Conservation (phyloP, 441 rosid species). For the Daphne laureola region DNA sequence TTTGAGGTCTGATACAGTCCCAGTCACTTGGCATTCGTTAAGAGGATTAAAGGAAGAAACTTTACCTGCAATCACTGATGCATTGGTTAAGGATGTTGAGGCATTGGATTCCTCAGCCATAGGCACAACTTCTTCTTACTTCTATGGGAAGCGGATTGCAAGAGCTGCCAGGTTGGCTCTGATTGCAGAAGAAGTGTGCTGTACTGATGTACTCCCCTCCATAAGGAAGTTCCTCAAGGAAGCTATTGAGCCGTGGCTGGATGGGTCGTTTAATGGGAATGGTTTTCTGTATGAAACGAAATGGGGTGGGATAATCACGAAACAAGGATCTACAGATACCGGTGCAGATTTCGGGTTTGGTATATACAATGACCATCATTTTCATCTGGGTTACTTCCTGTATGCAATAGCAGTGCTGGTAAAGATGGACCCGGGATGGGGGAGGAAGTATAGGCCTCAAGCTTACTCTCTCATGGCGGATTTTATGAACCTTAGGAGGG, state of each 20-base stretch:
- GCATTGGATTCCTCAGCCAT: conserved; percentile 44
- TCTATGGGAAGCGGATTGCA: conserved; percentile 74
- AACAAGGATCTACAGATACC: conserved; percentile 54
- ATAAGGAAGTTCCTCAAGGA: conserved; percentile 60
- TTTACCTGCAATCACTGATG: conserved; percentile 48
- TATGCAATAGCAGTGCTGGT: conserved; percentile 82
- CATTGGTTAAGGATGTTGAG: conserved; percentile 57
- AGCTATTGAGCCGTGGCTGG: conserved; percentile 79
- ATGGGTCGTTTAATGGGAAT: conserved; percentile 64
- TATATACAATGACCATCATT: conserved; percentile 76
- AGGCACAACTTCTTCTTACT: conserved; percentile 58
- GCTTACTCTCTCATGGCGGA: conserved; percentile 85
- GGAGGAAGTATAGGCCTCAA: conserved; percentile 68
- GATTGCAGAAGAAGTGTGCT: conserved; percentile 75
- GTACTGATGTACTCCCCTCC: conserved; percentile 55
- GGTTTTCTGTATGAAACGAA: conserved; percentile 73
- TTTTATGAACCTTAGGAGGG: conserved; percentile 62
- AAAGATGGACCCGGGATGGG: conserved; percentile 83
- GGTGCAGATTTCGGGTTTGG: conserved; percentile 94
- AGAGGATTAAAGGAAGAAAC: conserved; percentile 51
- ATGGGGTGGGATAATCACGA: conserved; percentile 89
- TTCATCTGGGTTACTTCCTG: conserved; percentile 81
- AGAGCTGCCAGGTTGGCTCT: conserved; percentile 86
- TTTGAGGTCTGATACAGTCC: conserved; percentile 49
- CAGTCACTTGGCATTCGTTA: conserved; percentile 86